Evolutionary conservation across 176 grass and related monocot species (phyloP).

Genomic region (Neostapfia colusana): DNA sequence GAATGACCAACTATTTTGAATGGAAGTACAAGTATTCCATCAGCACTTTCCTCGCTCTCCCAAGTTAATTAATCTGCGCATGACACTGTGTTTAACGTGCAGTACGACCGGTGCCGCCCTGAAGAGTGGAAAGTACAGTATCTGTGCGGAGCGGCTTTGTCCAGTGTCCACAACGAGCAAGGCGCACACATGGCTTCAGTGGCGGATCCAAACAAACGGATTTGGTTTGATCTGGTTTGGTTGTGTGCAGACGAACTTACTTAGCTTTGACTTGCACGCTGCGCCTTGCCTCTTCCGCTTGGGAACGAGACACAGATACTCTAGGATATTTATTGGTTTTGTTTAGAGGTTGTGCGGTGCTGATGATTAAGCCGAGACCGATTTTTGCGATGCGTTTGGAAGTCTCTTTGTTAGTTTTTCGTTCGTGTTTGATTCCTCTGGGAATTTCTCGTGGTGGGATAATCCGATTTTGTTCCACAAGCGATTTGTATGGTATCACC

Average conservation of each 20-base stretch:
- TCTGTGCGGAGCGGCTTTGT: not conserved
- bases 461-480: constrained; percentile 22
- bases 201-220: too few relatives aligned
- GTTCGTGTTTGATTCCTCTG: not conserved
- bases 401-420: not conserved
- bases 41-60: not conserved
- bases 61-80: not conserved
- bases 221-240: not conserved
- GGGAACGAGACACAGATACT: not conserved
- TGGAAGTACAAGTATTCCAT: not conserved
- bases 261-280: constrained; percentile 22
- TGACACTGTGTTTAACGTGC: not conserved
- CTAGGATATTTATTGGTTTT: not conserved
- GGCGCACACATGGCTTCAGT: not conserved
- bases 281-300: not conserved
- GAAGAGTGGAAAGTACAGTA: not conserved
- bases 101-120: not conserved
- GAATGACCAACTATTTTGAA: not conserved
- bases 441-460: constrained; percentile 18
- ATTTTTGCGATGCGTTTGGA: not conserved
- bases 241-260: constrained; percentile 37
- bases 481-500: not conserved
- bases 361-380: too few relatives aligned
- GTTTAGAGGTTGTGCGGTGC: too few relatives aligned
- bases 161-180: constrained; percentile 20